A percentile compares a stretch with the other conserved stretches of the same genome.
phyloP scores from a whole-genome alignment of 768 basidiomycete species.

The Rhizopogon vulgaris region DNA sequence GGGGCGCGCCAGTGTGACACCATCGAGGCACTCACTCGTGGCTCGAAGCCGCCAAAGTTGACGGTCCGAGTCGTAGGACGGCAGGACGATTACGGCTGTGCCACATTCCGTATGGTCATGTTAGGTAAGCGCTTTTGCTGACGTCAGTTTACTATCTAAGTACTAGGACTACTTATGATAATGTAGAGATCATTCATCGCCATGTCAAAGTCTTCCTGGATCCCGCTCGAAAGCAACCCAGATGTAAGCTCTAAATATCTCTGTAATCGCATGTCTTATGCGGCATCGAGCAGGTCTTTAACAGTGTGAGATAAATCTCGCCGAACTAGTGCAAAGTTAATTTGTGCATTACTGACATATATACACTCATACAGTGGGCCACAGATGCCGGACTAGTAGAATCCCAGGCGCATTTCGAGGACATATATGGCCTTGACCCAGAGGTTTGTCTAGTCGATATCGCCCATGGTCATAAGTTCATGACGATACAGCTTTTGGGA shows the following conservation, averaged over 20 bases:
- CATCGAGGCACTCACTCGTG: too few species aligned
- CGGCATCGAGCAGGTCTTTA: slow-evolving; percentile 21
- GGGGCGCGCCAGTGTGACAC: too few species aligned
- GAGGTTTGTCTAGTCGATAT: slow-evolving; percentile 36
- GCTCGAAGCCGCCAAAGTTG: too few species aligned
- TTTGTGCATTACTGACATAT: not conserved
- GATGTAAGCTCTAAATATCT: slow-evolving; percentile 26
- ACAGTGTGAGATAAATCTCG: slow-evolving; percentile 16
- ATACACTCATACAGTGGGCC: slow-evolving; percentile 48
- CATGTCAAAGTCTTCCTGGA: slow-evolving; percentile 45
- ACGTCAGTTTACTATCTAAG: too few species aligned
- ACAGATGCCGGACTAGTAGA: slow-evolving; percentile 56
- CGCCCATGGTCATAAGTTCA: not conserved
- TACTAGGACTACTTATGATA: not conserved
- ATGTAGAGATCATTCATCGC: not conserved
- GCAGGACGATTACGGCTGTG: too few species aligned
- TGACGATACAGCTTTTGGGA: slow-evolving; percentile 40
- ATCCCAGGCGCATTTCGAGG: slow-evolving; percentile 48
- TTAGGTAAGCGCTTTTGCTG: too few species aligned
- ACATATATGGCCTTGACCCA: slow-evolving; percentile 68
- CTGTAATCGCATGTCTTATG: slow-evolving; percentile 4
- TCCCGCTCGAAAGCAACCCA: slow-evolving; percentile 78
- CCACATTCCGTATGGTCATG: too few species aligned
- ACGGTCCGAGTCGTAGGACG: too few species aligned
- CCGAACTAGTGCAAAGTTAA: not conserved